Conservation (phyloP, 345 rosid species). For the Moricandia arvensis region DNA sequence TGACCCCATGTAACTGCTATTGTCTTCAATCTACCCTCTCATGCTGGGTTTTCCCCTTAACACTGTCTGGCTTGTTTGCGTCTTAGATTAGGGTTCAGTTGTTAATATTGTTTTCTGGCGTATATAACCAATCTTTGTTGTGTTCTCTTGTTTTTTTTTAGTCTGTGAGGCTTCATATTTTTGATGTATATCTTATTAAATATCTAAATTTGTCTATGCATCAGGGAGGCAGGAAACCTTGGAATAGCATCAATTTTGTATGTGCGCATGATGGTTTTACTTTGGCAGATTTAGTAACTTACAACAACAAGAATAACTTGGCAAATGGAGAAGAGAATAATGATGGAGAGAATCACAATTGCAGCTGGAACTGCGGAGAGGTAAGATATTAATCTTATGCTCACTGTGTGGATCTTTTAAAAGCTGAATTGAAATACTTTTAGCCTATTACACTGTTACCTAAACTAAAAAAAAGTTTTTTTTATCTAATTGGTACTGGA, state of each 20-base stretch:
- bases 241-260: constrained; percentile 89
- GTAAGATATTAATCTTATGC: constrained; percentile 32
- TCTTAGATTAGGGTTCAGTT: neutral
- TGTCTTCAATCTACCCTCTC: neutral
- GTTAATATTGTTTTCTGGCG: neutral
- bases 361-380: constrained; percentile 99
- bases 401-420: neutral
- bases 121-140: neutral
- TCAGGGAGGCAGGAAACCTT: constrained; percentile 96
- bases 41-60: neutral
- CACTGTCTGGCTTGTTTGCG: neutral
- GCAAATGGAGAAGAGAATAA: constrained; percentile 94
- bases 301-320: constrained; percentile 84
- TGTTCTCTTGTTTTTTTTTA: neutral
- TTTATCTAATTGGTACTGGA: constrained; percentile 14
- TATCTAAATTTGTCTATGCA: constrained; percentile 32
- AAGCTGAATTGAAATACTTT: neutral
- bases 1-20: neutral
- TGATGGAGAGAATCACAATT: constrained; percentile 89
- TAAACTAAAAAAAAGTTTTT: neutral
- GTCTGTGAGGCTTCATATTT: neutral
- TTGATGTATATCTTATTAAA: neutral
- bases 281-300: constrained; percentile 81
- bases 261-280: constrained; percentile 98
- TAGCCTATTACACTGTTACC: neutral